These are phyloP conservation scores for Tetrahymena malaccensis DNA, from an alignment of 73 alveolate genomes.

Conservation along the genomic window DNA sequence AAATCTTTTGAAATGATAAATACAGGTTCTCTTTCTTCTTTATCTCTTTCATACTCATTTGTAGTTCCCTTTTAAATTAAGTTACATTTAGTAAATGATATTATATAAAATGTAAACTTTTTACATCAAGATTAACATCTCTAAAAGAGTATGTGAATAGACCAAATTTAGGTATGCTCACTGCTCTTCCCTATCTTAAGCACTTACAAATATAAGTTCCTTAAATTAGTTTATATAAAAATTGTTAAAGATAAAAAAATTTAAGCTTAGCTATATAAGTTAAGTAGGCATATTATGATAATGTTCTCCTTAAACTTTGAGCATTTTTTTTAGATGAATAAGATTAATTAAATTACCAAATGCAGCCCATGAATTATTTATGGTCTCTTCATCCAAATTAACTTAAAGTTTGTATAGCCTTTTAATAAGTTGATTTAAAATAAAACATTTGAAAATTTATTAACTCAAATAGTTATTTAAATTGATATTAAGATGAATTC, in stretches of 20 bases:
- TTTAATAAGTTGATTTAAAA: neutral
- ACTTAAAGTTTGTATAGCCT: neutral
- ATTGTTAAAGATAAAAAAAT: neutral
- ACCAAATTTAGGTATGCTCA: constrained; percentile 49
- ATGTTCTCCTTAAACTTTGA: neutral
- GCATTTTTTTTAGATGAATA: neutral
- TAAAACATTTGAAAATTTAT: neutral
- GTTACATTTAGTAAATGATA: neutral
- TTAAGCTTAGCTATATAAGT: neutral
- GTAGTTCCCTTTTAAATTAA: constrained; percentile 49
- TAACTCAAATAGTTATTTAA: neutral
- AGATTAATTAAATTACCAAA: neutral
- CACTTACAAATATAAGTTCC: constrained; percentile 44
- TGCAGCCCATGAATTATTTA: neutral
- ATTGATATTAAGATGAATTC: neutral
- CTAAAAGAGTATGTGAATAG: constrained; percentile 49
- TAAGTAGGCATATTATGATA: neutral
- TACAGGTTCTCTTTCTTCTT: constrained; percentile 45
- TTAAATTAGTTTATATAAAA: neutral
- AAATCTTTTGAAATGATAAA: constrained; percentile 50
- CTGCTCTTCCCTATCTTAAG: constrained; percentile 49
- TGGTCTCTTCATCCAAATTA: neutral
- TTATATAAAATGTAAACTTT: neutral
- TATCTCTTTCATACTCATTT: constrained; percentile 51
- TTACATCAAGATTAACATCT: constrained; percentile 46